These are phyloP conservation scores for Vicia sativa DNA, from an alignment of 306 rosid species.

Conservation along the genomic window DNA sequence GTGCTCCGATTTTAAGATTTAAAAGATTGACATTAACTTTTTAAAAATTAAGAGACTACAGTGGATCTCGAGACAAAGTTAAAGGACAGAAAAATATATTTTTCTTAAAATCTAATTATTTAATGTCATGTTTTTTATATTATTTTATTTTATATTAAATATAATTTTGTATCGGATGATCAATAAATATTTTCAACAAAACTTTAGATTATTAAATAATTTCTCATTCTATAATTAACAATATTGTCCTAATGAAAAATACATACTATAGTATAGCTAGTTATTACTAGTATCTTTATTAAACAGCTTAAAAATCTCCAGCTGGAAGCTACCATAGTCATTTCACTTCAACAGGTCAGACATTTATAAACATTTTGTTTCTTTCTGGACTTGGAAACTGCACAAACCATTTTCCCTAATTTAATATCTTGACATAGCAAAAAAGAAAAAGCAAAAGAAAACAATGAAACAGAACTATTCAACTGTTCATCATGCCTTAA, in stretches of 20 bases:
- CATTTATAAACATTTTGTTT: background rate
- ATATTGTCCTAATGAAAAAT: background rate
- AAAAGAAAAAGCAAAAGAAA: slow-evolving; percentile 4
- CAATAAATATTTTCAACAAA: no score
- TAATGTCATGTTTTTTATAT: no score
- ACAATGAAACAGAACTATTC: slow-evolving; percentile 32
- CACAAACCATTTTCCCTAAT: slow-evolving; percentile 17
- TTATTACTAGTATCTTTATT: slow-evolving; percentile 3
- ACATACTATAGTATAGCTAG: background rate
- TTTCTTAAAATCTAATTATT: no score
- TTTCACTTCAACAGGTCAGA: slow-evolving; percentile 40
- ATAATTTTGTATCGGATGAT: no score
- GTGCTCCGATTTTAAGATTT: no score
- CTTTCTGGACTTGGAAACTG: slow-evolving; percentile 45
- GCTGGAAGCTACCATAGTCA: slow-evolving; percentile 39
- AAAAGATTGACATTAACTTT: no score
- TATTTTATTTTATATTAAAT: no score
- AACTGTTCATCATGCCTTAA: slow-evolving; percentile 32
- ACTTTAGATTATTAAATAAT: no score
- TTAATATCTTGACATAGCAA: background rate
- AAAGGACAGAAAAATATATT: no score
- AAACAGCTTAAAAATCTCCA: slow-evolving; percentile 16
- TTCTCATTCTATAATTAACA: background rate
- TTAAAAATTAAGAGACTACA: no score
- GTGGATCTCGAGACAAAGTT: no score